Evolutionary conservation across 176 grass and related monocot genomes (phyloP).

Genomic region (Rhynchospora breviuscula): DNA sequence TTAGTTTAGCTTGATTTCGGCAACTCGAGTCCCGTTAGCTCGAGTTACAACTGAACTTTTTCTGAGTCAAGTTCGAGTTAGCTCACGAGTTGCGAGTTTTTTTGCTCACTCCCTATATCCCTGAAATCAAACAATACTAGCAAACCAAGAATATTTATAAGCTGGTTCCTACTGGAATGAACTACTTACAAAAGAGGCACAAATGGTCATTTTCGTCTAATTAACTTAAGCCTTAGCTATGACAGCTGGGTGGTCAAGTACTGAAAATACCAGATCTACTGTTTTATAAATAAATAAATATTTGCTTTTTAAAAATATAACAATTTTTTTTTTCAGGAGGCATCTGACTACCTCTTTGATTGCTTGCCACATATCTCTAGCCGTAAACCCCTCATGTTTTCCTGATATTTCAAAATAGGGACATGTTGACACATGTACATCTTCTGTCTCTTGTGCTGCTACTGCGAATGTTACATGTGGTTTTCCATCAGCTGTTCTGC

Average conservation of each 20-base stretch:
- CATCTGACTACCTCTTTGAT: constrained; percentile 64
- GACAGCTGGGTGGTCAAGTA: background rate
- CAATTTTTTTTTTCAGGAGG: background rate
- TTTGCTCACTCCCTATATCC: too few species aligned
- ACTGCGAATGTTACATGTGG: constrained; percentile 82
- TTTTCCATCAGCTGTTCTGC: constrained; percentile 68
- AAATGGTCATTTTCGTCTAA: background rate
- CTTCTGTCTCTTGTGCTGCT: constrained; percentile 72
- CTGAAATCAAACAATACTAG: background rate
- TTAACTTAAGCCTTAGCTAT: background rate
- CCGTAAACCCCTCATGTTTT: constrained; percentile 62
- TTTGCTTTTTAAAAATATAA: background rate
- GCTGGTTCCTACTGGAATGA: background rate
- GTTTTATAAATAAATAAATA: background rate
- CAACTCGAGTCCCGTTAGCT: too few species aligned
- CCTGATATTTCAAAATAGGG: constrained; percentile 76
- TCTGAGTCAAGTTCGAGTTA: too few species aligned
- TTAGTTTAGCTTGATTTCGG: too few species aligned
- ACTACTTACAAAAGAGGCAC: background rate
- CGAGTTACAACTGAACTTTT: too few species aligned
- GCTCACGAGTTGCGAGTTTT: too few species aligned
- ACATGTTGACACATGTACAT: constrained; percentile 65
- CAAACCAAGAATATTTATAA: background rate
- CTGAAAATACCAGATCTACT: background rate
- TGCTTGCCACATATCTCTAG: constrained; percentile 83